Evolutionary conservation across 2,329 filamentous ascomycete genomes (phyloP).

Genomic region (Talaromyces rugulosus): DNA sequence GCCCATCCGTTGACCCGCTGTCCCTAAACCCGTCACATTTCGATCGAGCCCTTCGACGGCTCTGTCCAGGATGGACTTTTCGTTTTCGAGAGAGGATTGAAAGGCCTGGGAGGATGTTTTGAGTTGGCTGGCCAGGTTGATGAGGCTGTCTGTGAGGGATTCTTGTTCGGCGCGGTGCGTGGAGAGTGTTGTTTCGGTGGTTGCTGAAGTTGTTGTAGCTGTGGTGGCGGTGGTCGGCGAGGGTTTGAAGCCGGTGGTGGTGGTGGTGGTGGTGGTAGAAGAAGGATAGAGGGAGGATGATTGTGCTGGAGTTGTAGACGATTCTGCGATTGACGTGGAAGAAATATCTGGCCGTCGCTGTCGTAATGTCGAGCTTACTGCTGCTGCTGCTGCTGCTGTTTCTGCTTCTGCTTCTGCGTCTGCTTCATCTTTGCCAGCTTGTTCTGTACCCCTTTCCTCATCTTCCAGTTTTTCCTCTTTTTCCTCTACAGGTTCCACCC

Average conservation of each 20-base stretch:
- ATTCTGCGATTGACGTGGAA: not conserved
- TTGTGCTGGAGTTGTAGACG: not conserved
- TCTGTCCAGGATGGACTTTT: conserved; percentile 66
- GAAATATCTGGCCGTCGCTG: conserved; percentile 1
- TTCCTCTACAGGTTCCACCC: not conserved
- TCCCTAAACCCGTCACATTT: conserved; percentile 71
- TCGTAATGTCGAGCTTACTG: not conserved
- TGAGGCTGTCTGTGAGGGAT: conserved; percentile 72
- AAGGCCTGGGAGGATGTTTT: conserved; percentile 73
- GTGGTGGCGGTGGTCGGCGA: not conserved
- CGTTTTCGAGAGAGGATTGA: conserved; percentile 66
- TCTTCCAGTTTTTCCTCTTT: not conserved
- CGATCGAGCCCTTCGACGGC: conserved; percentile 73
- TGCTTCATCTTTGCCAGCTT: not conserved
- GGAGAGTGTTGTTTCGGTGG: conserved; percentile 64
- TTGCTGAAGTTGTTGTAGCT: conserved; percentile 7
- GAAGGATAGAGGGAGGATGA: not conserved
- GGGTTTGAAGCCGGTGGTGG: not conserved
- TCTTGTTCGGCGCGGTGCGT: conserved; percentile 80
- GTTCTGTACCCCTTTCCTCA: not conserved
- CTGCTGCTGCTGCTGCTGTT: not conserved
- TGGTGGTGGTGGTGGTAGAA: not conserved
- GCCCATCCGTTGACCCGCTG: conserved; percentile 73
- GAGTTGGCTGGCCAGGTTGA: conserved; percentile 71
- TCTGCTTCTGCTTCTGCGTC: not conserved